Evolutionary conservation across 2,329 filamentous ascomycete species (phyloP).

Genomic region (Thermothelomyces thermophilus): DNA sequence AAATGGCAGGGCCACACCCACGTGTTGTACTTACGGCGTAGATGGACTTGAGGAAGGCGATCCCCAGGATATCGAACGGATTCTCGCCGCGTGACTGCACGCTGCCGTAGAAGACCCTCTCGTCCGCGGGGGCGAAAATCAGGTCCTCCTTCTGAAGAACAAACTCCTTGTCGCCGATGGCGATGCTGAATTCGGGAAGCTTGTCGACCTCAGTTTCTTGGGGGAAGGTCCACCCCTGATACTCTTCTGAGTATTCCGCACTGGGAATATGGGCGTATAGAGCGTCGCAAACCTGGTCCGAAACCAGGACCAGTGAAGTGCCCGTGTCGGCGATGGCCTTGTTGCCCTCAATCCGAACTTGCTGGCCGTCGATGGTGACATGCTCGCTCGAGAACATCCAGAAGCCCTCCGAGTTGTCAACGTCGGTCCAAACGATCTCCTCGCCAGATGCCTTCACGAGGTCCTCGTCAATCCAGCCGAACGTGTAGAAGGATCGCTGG

Average conservation of each 20-base stretch:
- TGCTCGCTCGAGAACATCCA: conserved; percentile 59
- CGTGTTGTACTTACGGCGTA: conserved; percentile 52
- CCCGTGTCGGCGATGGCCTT: conserved; percentile 66
- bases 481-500: conserved; percentile 59
- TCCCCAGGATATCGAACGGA: conserved; percentile 58
- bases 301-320: conserved; percentile 60
- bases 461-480: conserved; percentile 63
- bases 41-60: conserved; percentile 56
- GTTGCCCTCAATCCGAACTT: conserved; percentile 46
- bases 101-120: conserved; percentile 54
- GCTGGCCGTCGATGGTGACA: conserved; percentile 50
- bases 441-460: conserved; percentile 47
- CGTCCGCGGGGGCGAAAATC: conserved; percentile 48
- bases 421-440: conserved; percentile 51
- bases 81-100: conserved; percentile 56
- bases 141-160: conserved; percentile 57
- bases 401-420: conserved; percentile 61
- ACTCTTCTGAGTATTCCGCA: conserved; percentile 45
- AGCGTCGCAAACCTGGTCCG: conserved; percentile 52
- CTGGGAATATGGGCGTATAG: conserved; percentile 61
- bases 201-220: conserved; percentile 41
- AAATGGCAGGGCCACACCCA: too few relatives aligned
- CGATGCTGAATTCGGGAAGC: conserved; percentile 56
- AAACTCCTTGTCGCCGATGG: conserved; percentile 56
- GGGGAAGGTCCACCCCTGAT: conserved; percentile 62